Evolutionary conservation across 2,329 filamentous ascomycete species (phyloP), one percentile per base, ranked within the genome.

Genomic region (Blastomyces percursus): DNA sequence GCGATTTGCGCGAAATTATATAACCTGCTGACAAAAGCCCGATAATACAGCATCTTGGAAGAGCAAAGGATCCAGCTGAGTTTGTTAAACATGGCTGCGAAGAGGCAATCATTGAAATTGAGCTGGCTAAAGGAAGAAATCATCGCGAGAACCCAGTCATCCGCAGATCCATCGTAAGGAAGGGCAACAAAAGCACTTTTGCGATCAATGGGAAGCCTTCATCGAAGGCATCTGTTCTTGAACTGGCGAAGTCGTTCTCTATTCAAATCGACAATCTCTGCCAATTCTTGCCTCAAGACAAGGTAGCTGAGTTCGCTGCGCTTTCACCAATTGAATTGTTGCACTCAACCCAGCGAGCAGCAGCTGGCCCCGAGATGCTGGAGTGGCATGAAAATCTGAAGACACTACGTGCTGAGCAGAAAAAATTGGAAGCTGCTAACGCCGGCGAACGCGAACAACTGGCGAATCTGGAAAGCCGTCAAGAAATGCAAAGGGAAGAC

Each of bases 211-310:
- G 86, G 50, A 83, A 80, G 66, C 81, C 80, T 5, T 80, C 81
- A 11, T 74, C 74, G 1, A 83, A 86, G 65, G 88, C 86, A 69
- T 80, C 80, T 3, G 81, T 97, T 7, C 81, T 88, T 68, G 76
- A 80, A 11, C 77, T 96, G 58, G 88, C 87, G 64, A 83, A 80
- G 64, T 81, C 81, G 11, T 86, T 96, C 70, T 88, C 88, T 58
- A 97, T 99, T 60, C 94, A 99, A 74, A 90, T 97, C 66, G 94
- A 99, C 78, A 99, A 99, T 69, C 81, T 99, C 1, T 99, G 94
- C 73, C 94, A 99, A 73, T 99, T 99, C 69, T 78, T 99, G 54
- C 94, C 94, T 0, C 94, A 99, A 74, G 94, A 99, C 72, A 89
- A 92, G 68, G 94, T 99, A 1, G 90, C 91, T 30, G 92, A 96